Percentiles rank a stretch among this genome's conserved stretches.
Evolutionary conservation across 2,329 filamentous ascomycete genomes (phyloP).

Genomic region (Tolypocladium album): DNA sequence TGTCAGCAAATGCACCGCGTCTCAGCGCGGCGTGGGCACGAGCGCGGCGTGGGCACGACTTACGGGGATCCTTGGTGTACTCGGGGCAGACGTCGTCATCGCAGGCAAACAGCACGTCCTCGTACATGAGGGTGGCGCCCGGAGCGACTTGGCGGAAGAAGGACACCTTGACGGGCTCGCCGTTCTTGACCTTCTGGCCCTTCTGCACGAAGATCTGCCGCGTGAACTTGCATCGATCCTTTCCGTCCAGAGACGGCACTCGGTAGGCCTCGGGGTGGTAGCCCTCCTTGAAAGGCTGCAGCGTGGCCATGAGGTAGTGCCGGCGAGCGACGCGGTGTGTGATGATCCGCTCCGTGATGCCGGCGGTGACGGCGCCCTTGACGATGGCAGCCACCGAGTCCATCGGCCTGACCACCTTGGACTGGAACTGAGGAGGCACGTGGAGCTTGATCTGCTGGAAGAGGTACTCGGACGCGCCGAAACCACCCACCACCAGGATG

Average conservation of each 20-base stretch:
- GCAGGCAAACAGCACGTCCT: slow-evolving; percentile 94
- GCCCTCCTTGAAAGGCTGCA: slow-evolving; percentile 97
- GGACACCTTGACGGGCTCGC: slow-evolving; percentile 95
- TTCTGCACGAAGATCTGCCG: slow-evolving; percentile 98
- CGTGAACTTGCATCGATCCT: slow-evolving; percentile 97
- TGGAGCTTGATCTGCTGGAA: slow-evolving; percentile 99
- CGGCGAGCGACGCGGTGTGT: slow-evolving; percentile 94
- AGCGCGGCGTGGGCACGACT: slow-evolving; percentile 36
- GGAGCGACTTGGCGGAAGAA: slow-evolving; percentile 98
- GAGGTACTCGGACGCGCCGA: slow-evolving; percentile 95
- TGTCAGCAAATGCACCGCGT: slow-evolving; percentile 12
- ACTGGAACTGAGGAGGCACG: slow-evolving; percentile 95
- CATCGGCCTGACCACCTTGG: slow-evolving; percentile 97
- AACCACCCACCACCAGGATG: slow-evolving; percentile 93
- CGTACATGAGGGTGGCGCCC: slow-evolving; percentile 96
- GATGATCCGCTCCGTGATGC: slow-evolving; percentile 93
- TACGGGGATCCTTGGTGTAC: slow-evolving; percentile 98
- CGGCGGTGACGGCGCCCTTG: slow-evolving; percentile 94
- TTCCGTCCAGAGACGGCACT: slow-evolving; percentile 90
- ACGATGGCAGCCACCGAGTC: slow-evolving; percentile 98
- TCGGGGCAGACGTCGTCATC: slow-evolving; percentile 97
- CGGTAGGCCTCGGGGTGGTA: slow-evolving; percentile 98
- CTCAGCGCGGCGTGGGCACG: background rate
- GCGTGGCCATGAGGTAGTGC: slow-evolving; percentile 97
- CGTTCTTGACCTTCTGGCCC: slow-evolving; percentile 97